phyloP scores from a whole-genome alignment of 768 basidiomycete species.

The Hortiboletus campestris region DNA sequence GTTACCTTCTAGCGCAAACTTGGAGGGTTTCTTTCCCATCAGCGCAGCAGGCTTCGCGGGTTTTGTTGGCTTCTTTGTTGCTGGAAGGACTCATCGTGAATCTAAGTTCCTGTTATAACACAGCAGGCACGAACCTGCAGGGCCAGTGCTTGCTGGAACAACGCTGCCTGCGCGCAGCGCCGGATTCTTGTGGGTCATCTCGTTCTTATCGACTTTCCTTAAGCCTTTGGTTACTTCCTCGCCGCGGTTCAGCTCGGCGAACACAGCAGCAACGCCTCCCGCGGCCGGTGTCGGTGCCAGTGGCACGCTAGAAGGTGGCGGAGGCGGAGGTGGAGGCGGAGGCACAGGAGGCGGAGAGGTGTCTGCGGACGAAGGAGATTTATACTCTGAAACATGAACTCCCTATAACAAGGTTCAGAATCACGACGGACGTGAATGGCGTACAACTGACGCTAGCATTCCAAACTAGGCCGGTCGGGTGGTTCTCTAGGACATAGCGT shows the following conservation, averaged over 20 bases:
- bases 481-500: conserved; percentile 80
- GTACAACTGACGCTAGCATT: conserved; percentile 64
- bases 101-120: neutral
- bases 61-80: conserved; percentile 64
- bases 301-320: conserved; percentile 44
- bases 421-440: neutral
- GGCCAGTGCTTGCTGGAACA: conserved; percentile 45
- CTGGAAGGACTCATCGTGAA: conserved; percentile 20
- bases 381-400: conserved; percentile 54
- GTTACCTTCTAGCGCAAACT: conserved; percentile 84
- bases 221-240: conserved; percentile 87
- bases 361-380: conserved; percentile 33
- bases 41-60: conserved; percentile 84
- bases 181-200: conserved; percentile 99
- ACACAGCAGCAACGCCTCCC: conserved; percentile 74
- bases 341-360: conserved; percentile 33
- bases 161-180: conserved; percentile 57
- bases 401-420: conserved; percentile 42
- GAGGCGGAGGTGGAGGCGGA: conserved; percentile 56
- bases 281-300: conserved; percentile 42
- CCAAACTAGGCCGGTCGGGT: conserved; percentile 87
- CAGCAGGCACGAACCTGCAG: conserved; percentile 33
- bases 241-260: conserved; percentile 88
- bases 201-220: conserved; percentile 91
- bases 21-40: conserved; percentile 87